Percentiles rank a stretch among this genome's conserved stretches.
Conservation (phyloP, 2,329 filamentous ascomycete species). For the Cladophialophora exuberans region DNA sequence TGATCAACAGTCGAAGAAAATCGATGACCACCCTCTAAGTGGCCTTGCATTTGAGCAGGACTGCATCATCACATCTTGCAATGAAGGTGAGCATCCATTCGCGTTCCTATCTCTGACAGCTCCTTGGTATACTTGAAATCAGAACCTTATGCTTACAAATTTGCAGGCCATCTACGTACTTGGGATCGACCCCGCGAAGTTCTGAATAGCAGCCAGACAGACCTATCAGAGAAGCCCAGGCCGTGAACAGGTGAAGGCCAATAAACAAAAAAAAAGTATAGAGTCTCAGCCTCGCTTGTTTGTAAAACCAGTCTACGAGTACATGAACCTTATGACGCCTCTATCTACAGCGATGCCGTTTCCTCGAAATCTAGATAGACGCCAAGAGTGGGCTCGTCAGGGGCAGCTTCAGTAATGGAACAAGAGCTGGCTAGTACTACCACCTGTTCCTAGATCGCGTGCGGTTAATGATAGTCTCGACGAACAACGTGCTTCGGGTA, state of each 20-base stretch:
- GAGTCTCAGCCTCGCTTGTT: background rate
- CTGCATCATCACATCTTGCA: constrained; percentile 88
- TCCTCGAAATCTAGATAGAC: too few relatives aligned
- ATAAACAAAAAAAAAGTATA: background rate
- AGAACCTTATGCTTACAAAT: constrained; percentile 22
- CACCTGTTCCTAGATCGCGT: too few relatives aligned
- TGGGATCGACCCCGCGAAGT: constrained; percentile 67
- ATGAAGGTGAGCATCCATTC: constrained; percentile 68
- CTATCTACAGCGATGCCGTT: too few relatives aligned
- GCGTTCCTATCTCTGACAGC: constrained; percentile 25
- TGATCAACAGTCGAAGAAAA: constrained; percentile 69
- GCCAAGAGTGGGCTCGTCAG: too few relatives aligned
- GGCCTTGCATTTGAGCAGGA: constrained; percentile 95
- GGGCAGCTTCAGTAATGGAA: too few relatives aligned
- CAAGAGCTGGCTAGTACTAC: too few relatives aligned
- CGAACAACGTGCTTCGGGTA: too few relatives aligned
- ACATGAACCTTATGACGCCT: too few relatives aligned
- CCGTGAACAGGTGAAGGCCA: constrained; percentile 4
- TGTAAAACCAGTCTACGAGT: background rate
- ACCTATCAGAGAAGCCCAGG: constrained; percentile 30
- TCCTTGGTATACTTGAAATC: constrained; percentile 17
- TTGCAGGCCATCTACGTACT: constrained; percentile 70
- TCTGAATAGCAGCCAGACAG: constrained; percentile 41
- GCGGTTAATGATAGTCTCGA: too few relatives aligned
- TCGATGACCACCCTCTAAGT: constrained; percentile 83